A percentile compares a stretch with the other conserved stretches of the same genome.
phyloP scores from a whole-genome alignment of 1,139 yeast species.

The Geotrichum macrosporum region DNA sequence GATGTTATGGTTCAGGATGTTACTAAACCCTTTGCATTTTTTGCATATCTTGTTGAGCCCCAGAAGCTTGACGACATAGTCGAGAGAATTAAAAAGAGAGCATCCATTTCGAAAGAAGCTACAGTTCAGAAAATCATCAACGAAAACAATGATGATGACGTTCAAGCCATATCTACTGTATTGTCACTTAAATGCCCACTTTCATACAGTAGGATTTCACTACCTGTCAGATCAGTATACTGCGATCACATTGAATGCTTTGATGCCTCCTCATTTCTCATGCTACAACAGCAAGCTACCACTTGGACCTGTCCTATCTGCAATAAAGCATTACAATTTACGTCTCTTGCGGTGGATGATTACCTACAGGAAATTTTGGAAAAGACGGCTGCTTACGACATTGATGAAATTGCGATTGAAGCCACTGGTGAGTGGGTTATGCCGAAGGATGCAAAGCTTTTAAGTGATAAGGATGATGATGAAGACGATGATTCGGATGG shows the following conservation, averaged over 20 bases:
- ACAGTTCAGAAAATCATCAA: constrained; percentile 29
- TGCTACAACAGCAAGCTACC: constrained; percentile 42
- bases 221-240: constrained; percentile 39
- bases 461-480: too few species aligned
- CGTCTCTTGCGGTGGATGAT: constrained; percentile 39
- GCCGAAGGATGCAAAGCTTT: constrained; percentile 20
- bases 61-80: constrained; percentile 30
- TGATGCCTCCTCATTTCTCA: constrained; percentile 40
- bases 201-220: constrained; percentile 37
- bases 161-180: constrained; percentile 37
- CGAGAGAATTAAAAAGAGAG: constrained; percentile 29
- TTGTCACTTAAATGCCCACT: constrained; percentile 41
- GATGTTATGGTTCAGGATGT: constrained; percentile 28
- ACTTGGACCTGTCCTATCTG: constrained; percentile 46
- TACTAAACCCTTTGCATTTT: constrained; percentile 28
- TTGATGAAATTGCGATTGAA: constrained; percentile 37
- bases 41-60: constrained; percentile 31
- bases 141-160: constrained; percentile 39
- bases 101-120: constrained; percentile 32
- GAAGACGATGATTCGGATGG: constrained; percentile 45
- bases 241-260: constrained; percentile 44
- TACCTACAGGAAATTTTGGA: constrained; percentile 26
- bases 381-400: constrained; percentile 22
- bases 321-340: constrained; percentile 32
- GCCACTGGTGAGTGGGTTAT: constrained; percentile 41